Conservation (phyloP, 1,284 basidiomycete genomes). For the Boletus hoseneyae region DNA sequence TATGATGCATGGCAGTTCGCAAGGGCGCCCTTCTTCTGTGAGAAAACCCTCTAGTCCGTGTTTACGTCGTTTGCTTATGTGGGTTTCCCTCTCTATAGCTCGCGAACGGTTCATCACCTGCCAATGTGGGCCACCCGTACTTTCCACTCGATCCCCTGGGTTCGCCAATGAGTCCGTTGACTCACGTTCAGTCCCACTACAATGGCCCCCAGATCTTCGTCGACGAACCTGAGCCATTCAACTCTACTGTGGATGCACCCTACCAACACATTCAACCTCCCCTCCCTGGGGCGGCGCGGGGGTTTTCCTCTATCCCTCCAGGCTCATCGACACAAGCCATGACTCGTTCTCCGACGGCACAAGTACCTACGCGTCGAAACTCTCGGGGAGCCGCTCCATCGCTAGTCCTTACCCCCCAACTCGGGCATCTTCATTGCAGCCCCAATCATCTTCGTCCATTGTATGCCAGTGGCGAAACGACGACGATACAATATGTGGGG, state of each 20-base stretch:
- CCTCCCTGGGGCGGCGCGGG: too few species aligned
- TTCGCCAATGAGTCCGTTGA: too few species aligned
- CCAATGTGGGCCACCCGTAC: background rate
- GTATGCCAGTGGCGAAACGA: slow-evolving; percentile 10
- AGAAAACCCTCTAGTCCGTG: background rate
- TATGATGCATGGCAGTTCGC: background rate
- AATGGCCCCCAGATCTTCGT: too few species aligned
- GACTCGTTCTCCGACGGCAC: background rate
- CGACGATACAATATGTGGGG: slow-evolving; percentile 6
- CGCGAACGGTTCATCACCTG: background rate
- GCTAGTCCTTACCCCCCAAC: background rate
- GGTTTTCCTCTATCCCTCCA: background rate
- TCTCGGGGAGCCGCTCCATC: background rate
- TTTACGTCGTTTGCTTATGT: slow-evolving; percentile 1
- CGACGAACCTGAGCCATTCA: too few species aligned
- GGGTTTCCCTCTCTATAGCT: background rate
- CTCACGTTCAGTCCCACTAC: background rate
- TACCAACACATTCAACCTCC: background rate
- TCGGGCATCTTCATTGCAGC: slow-evolving; percentile 9
- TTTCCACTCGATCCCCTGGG: background rate
- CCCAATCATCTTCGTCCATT: background rate
- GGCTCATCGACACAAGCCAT: background rate
- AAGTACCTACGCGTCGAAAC: background rate
- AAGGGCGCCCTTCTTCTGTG: background rate
- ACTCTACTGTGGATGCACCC: too few species aligned